phyloP scores from a whole-genome alignment of 495 filamentous ascomycete genomes.

The Penicillium angulare region DNA sequence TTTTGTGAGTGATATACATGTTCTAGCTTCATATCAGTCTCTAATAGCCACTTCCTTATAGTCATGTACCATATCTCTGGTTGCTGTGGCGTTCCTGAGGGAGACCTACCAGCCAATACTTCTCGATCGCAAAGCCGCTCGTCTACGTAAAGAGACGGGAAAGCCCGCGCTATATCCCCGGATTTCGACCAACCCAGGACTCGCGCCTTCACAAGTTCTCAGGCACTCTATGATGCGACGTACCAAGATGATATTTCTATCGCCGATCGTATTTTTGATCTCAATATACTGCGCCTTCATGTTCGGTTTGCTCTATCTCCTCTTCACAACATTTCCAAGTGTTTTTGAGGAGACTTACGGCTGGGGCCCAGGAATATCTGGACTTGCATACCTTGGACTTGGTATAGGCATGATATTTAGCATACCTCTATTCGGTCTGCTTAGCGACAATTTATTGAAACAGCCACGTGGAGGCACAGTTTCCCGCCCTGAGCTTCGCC shows the following conservation, averaged over 20 bases:
- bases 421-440: slow-evolving; percentile 20
- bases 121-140: slow-evolving; percentile 62
- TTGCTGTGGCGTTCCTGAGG: slow-evolving; percentile 51
- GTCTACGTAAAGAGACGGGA: slow-evolving; percentile 48
- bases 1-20: slow-evolving; percentile 11
- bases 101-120: slow-evolving; percentile 75
- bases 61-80: slow-evolving; percentile 18
- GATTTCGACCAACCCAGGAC: slow-evolving; percentile 53
- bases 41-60: background rate
- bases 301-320: slow-evolving; percentile 37
- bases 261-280: slow-evolving; percentile 35
- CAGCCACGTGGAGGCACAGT: slow-evolving; percentile 3
- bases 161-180: slow-evolving; percentile 50
- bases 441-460: slow-evolving; percentile 18
- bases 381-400: slow-evolving; percentile 36
- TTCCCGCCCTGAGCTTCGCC: slow-evolving; percentile 28
- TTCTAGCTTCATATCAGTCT: background rate
- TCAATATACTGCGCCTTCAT: slow-evolving; percentile 33
- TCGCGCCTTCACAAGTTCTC: slow-evolving; percentile 44
- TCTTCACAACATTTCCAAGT: slow-evolving; percentile 41
- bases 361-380: slow-evolving; percentile 26
- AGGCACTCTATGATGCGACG: slow-evolving; percentile 20
- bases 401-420: slow-evolving; percentile 28
- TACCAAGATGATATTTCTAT: slow-evolving; percentile 33
- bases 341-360: slow-evolving; percentile 33